phyloP scores from a whole-genome alignment of 129 eudicot genomes.

The Tagetes patula region DNA sequence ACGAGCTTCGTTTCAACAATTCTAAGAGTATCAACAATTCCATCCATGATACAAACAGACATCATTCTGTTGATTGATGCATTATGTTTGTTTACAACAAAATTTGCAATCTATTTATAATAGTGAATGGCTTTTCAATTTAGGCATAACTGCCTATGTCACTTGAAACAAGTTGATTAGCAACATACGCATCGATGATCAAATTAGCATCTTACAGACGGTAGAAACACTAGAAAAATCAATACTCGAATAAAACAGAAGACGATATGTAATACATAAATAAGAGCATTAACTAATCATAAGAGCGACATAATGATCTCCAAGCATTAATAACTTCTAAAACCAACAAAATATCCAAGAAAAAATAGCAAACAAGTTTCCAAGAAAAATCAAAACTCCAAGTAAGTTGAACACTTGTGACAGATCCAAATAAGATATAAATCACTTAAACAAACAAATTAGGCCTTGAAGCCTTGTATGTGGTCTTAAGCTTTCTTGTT shows the following conservation, averaged over 20 bases:
- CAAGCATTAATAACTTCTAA: conserved; percentile 30
- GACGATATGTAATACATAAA: background rate
- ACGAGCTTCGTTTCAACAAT: no score
- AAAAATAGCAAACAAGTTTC: conserved; percentile 27
- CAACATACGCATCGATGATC: no score
- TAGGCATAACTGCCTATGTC: no score
- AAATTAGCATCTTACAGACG: no score
- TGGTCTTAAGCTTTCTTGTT: conserved; percentile 85
- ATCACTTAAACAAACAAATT: conserved; percentile 70
- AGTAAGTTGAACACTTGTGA: conserved; percentile 21
- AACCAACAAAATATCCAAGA: conserved; percentile 25
- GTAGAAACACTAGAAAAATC: background rate
- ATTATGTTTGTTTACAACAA: no score
- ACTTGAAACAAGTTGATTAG: no score
- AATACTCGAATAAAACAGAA: background rate
- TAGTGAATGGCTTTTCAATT: no score
- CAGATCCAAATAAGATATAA: conserved; percentile 5
- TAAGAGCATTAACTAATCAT: conserved; percentile 19
- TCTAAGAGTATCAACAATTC: no score
- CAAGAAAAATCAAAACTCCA: conserved; percentile 31
- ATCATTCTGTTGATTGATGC: no score
- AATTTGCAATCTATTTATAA: no score
- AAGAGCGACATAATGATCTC: no score
- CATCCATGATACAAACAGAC: no score
- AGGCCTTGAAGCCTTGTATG: conserved; percentile 93